Evolutionary conservation across 805 yeast species (phyloP).

Genomic region (Candida coleopterorum): DNA sequence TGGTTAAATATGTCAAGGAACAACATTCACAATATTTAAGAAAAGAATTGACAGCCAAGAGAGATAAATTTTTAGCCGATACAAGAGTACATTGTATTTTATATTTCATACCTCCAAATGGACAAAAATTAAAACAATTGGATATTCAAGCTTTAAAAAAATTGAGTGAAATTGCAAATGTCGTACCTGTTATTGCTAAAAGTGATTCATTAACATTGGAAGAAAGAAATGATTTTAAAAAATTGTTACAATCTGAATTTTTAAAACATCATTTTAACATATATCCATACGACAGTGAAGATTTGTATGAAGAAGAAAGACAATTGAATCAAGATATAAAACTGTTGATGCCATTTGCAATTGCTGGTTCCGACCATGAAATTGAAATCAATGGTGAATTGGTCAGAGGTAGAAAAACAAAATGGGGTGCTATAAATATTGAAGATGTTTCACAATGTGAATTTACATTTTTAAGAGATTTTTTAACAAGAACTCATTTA

Average conservation of each 20-base stretch:
- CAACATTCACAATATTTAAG: conserved; percentile 89
- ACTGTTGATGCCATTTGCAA: conserved; percentile 83
- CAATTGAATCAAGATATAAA: conserved; percentile 72
- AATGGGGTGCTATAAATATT: conserved; percentile 90
- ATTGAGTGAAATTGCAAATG: conserved; percentile 85
- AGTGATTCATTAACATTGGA: conserved; percentile 83
- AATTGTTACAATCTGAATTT: conserved; percentile 71
- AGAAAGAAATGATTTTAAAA: conserved; percentile 79
- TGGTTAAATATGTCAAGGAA: conserved; percentile 89
- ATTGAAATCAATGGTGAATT: conserved; percentile 71
- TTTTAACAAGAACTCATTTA: conserved; percentile 89
- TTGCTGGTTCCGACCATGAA: conserved; percentile 84
- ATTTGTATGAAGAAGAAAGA: conserved; percentile 63
- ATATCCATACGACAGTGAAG: conserved; percentile 78
- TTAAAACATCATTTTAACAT: conserved; percentile 65
- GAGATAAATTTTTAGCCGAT: conserved; percentile 78
- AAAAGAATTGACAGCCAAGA: conserved; percentile 90
- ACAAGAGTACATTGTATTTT: conserved; percentile 91
- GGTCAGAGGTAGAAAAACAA: conserved; percentile 86
- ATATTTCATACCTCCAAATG: conserved; percentile 87
- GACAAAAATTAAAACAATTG: conserved; percentile 75
- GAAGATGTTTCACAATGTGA: conserved; percentile 96
- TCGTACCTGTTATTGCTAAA: conserved; percentile 93
- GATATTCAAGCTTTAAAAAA: conserved; percentile 81
- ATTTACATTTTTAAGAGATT: conserved; percentile 89